A percentile compares a stretch with the other conserved stretches of the same genome.
phyloP scores from a whole-genome alignment of 1,139 yeast genomes.

The Candida labiduridarum region DNA sequence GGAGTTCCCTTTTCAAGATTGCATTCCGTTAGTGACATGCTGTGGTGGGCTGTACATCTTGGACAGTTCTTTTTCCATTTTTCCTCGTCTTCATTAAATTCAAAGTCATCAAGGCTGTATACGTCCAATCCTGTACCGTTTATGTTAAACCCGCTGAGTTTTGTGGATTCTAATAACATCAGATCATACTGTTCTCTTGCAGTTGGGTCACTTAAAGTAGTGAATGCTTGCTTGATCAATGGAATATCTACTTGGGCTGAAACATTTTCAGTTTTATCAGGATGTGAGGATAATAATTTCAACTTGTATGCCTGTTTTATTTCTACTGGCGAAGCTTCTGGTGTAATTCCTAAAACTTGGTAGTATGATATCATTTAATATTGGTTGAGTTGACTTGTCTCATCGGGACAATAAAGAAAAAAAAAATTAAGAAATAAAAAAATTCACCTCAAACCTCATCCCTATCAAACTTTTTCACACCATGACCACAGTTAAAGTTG shows the following conservation, averaged over 20 bases:
- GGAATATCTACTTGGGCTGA: constrained; percentile 28
- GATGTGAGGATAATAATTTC: constrained; percentile 66
- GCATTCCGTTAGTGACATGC: constrained; percentile 60
- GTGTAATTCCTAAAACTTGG: constrained; percentile 51
- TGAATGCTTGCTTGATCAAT: constrained; percentile 62
- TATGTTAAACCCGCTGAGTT: constrained; percentile 51
- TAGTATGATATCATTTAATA: constrained; percentile 37
- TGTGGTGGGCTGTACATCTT: constrained; percentile 60
- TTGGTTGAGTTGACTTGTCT: constrained; percentile 2
- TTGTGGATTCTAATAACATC: constrained; percentile 36
- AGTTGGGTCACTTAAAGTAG: constrained; percentile 43
- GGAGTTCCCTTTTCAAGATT: constrained; percentile 57
- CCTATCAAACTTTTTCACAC: not conserved
- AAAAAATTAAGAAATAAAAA: constrained; percentile 3
- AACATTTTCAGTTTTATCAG: constrained; percentile 58
- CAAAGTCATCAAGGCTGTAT: constrained; percentile 64
- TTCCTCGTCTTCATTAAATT: constrained; percentile 27
- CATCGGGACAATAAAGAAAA: constrained; percentile 5
- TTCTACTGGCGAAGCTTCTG: constrained; percentile 23
- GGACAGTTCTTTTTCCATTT: constrained; percentile 65
- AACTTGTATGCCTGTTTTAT: constrained; percentile 64
- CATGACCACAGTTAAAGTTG: constrained; percentile 11
- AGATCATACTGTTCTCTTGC: constrained; percentile 52
- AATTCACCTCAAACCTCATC: constrained; percentile 3
- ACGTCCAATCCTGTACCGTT: constrained; percentile 70